Base-by-base conservation (phyloP, 2,329 filamentous ascomycete species). In the Hymenoscyphus infarciens region DNA sequence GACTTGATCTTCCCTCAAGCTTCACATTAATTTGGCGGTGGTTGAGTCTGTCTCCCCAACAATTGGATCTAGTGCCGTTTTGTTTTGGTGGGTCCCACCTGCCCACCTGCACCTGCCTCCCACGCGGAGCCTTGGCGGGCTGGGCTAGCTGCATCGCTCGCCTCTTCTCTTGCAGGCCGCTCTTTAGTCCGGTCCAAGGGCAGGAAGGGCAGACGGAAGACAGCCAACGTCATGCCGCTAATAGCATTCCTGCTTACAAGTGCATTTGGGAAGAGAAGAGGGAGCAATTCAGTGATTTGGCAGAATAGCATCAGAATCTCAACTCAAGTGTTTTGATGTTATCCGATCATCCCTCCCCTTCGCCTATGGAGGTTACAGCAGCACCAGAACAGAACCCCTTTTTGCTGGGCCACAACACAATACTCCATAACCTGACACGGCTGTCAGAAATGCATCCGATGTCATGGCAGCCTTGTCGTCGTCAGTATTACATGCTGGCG, bases 31-130 rank as follows among this genome's bases (percentile, higher is more conserved):
- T 25, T 52, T 52, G 45, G 45, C n/a, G 19, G 45, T 52, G 45
- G 45, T 52, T 52, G 45, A 52, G 45, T 15, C n/a, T 52, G 19
- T 52, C 45, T 11, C 45, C 45, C 45, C 45, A 52, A 52, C 45
- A 52, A 52, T 52, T 52, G 45, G 45, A 52, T 25, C 45, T 52
- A 52, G 45, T 52, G 45, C 45, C 19, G 19, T 52, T 52, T 52
- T 52, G 19, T 52, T 52, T 52, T 52, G 45, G 19, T 52, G 45
- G 45, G 45, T 52, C 45, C 45, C 19, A 52, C 45, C 45, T 52
- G 10, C 45, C 45, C n/a, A n/a, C n/a, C n/a, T n/a, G n/a, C 19
- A 52, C 45, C 45, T 52, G 10, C 45, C 45, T 25, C 22, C 39
- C 10, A 52, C 19, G 19, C 19, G 45, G 19, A 25, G 45, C 19